Evolutionary conservation across 371 early-diverging fungal species (phyloP).

Genomic region (Mucor saturninus): DNA sequence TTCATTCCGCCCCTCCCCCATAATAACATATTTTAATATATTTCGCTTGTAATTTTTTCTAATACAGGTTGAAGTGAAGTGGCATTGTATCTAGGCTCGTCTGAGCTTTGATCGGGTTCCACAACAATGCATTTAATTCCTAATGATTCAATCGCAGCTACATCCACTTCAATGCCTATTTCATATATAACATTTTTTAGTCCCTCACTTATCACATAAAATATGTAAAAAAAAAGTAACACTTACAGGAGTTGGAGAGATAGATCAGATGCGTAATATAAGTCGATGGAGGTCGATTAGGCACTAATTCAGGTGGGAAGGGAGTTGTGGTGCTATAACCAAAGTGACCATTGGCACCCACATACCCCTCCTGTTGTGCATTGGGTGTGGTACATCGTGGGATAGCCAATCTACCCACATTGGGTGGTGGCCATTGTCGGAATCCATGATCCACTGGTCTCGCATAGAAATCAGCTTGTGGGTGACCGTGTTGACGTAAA

Average conservation of each 20-base stretch:
- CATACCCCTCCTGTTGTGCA: constrained; percentile 30
- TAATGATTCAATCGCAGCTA: constrained; percentile 55
- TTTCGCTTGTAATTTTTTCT: constrained; percentile 10
- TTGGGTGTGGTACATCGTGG: constrained; percentile 2
- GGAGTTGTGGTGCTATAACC: constrained; percentile 18
- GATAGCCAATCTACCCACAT: constrained; percentile 7
- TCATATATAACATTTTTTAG: too few species aligned
- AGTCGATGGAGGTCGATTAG: constrained; percentile 55
- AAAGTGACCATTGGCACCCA: constrained; percentile 15
- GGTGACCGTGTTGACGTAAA: constrained; percentile 11
- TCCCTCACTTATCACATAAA: neutral
- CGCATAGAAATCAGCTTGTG: constrained; percentile 18
- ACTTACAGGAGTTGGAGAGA: constrained; percentile 56
- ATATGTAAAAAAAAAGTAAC: neutral
- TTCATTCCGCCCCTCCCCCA: too few species aligned
- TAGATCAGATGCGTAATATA: constrained; percentile 76
- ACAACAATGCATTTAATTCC: constrained; percentile 64
- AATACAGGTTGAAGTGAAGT: constrained; percentile 19
- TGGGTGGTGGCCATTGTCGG: constrained; percentile 38
- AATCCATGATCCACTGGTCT: constrained; percentile 40
- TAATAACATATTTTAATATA: neutral
- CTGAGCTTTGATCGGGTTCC: constrained; percentile 26
- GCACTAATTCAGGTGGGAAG: constrained; percentile 45
- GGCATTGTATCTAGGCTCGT: constrained; percentile 27
- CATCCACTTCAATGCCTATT: constrained; percentile 55